phyloP scores from a whole-genome alignment of 257 asterid genomes.

The Linderniella brevidens region DNA sequence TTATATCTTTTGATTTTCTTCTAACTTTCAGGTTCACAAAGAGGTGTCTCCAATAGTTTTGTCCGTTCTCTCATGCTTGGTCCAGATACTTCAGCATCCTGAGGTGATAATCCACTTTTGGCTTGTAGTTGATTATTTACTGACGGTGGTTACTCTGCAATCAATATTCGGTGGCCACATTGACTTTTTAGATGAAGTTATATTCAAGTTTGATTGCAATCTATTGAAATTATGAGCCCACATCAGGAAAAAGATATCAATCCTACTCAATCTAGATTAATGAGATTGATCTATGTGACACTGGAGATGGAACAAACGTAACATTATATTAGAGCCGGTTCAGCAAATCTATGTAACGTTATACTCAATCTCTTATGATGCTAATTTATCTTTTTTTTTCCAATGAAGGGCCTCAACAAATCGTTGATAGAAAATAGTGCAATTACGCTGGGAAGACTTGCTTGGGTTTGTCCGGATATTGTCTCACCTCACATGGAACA shows the following conservation, averaged over 20 bases:
- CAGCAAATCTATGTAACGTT: not conserved
- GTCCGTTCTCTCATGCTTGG: slow-evolving; percentile 64
- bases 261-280: too few relatives aligned
- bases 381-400: slow-evolving; percentile 15
- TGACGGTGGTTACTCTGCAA: not conserved
- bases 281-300: too few relatives aligned
- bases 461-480: slow-evolving; percentile 69
- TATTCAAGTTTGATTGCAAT: too few relatives aligned
- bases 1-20: slow-evolving; percentile 9
- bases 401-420: slow-evolving; percentile 48
- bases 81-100: slow-evolving; percentile 73
- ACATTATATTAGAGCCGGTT: too few relatives aligned
- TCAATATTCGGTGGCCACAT: not conserved
- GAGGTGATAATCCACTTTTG: slow-evolving; percentile 38
- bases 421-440: slow-evolving; percentile 67
- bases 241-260: too few relatives aligned
- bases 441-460: slow-evolving; percentile 64
- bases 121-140: slow-evolving; percentile 3
- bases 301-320: too few relatives aligned
- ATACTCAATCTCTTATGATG: not conserved
- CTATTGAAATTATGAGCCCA: too few relatives aligned
- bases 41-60: slow-evolving; percentile 75
- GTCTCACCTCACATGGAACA: slow-evolving; percentile 75
- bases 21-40: slow-evolving; percentile 53
- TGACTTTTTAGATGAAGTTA: not conserved